Percentiles rank a stretch among this genome's conserved stretches.
Evolutionary conservation across 2,329 filamentous ascomycete species (phyloP).

Genomic region (Claviceps pusilla): DNA sequence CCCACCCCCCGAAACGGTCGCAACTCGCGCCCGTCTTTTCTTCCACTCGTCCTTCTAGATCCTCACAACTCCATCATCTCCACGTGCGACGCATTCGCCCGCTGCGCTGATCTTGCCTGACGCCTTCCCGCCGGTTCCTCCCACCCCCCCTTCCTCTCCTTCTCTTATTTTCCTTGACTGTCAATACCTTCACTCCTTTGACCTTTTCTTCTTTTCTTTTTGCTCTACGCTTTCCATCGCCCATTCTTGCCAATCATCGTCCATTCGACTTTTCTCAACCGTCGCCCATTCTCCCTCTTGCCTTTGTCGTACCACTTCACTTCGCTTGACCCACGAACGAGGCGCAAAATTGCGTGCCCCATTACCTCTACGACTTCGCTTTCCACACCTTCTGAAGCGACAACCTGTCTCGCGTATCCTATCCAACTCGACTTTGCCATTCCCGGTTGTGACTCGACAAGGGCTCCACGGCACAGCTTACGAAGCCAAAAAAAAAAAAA

Average conservation of each 20-base stretch:
- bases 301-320: neutral
- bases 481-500: neutral
- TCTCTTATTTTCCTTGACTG: slow-evolving; percentile 1
- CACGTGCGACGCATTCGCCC: slow-evolving; percentile 2
- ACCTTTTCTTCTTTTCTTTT: neutral
- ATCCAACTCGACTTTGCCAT: neutral
- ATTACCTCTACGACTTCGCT: neutral
- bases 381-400: neutral
- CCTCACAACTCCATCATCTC: slow-evolving; percentile 1
- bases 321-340: neutral
- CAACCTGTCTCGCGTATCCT: neutral
- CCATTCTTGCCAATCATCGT: neutral
- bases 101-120: slow-evolving; percentile 2
- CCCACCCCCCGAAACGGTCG: slow-evolving; percentile 2
- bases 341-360: slow-evolving; percentile 1
- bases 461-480: neutral
- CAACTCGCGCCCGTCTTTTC: slow-evolving; percentile 1
- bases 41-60: slow-evolving; percentile 6
- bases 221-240: neutral
- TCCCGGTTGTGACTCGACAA: neutral
- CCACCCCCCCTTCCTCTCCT: neutral
- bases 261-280: neutral
- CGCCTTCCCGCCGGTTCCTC: neutral
- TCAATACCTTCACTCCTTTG: slow-evolving; percentile 1
- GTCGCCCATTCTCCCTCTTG: neutral